Conservation (phyloP, 805 yeast genomes). For the Candida pseudofarinosa region DNA sequence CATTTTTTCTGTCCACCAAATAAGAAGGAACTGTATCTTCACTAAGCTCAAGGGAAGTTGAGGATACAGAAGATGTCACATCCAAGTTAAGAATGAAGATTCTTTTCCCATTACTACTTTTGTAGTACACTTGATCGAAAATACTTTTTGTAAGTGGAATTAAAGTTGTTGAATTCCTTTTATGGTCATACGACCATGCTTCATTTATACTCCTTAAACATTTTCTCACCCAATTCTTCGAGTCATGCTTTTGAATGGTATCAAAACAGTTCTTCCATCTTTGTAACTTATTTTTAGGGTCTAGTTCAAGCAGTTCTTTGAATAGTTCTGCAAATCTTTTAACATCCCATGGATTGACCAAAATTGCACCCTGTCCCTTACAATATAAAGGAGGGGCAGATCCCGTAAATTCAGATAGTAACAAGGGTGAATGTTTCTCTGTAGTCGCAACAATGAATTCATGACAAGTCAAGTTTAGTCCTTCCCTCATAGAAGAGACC, state of each 20-base stretch:
- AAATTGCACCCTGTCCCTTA: conserved; percentile 55
- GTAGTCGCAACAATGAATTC: conserved; percentile 79
- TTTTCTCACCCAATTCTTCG: conserved; percentile 65
- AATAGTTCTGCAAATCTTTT: conserved; percentile 62
- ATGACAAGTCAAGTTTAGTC: conserved; percentile 94
- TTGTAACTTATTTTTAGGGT: conserved; percentile 47
- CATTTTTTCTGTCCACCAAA: conserved; percentile 16
- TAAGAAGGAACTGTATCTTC: conserved; percentile 3
- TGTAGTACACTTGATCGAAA: conserved; percentile 29
- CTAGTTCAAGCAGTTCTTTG: conserved; percentile 62
- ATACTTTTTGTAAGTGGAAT: conserved; percentile 28
- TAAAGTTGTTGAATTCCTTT: conserved; percentile 20
- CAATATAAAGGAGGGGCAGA: conserved; percentile 71
- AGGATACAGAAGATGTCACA: conserved; percentile 29
- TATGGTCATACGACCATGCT: conserved; percentile 32
- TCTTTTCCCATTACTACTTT: conserved; percentile 30
- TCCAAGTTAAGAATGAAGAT: conserved; percentile 53
- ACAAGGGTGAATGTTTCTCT: conserved; percentile 71
- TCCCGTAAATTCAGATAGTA: conserved; percentile 92
- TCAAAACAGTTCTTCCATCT: conserved; percentile 62
- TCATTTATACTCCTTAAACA: conserved; percentile 52
- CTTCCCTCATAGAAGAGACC: conserved; percentile 91
- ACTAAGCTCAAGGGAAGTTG: conserved; percentile 18
- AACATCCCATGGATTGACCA: conserved; percentile 91
- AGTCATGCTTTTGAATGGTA: conserved; percentile 63